These are phyloP conservation scores for Phalaenopsis equestris DNA, from an alignment of 106 monocot species.

Conservation along the genomic window DNA sequence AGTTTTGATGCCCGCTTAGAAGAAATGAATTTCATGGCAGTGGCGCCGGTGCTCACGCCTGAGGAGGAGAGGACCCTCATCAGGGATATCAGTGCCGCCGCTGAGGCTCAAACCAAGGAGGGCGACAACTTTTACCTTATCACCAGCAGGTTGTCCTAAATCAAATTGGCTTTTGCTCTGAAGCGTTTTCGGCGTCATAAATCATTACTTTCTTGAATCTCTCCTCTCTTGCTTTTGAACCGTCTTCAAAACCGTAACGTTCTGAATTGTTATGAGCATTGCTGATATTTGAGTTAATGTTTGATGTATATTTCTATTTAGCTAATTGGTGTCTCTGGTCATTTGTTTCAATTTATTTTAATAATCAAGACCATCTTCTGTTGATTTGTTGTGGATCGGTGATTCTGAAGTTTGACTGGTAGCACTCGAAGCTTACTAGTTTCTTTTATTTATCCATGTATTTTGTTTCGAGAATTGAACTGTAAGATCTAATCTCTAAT, in stretches of 20 bases:
- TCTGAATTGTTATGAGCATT: too few relatives aligned
- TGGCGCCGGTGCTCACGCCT: conserved; percentile 34
- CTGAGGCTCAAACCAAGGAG: conserved; percentile 73
- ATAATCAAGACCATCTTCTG: background rate
- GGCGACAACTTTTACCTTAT: conserved; percentile 92
- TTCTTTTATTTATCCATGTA: background rate
- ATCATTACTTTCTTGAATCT: background rate
- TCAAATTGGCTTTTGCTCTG: background rate
- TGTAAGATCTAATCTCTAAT: background rate
- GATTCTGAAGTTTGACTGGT: background rate
- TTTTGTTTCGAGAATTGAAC: background rate
- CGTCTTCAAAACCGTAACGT: background rate
- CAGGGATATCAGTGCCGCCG: conserved; percentile 68
- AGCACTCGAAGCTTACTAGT: background rate
- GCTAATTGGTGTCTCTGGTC: too few relatives aligned
- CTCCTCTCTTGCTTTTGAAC: too few relatives aligned
- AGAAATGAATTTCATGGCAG: conserved; percentile 12
- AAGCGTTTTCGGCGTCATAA: conserved; percentile 1
- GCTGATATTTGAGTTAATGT: too few relatives aligned
- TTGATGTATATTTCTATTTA: too few relatives aligned
- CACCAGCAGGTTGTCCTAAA: conserved; percentile 45
- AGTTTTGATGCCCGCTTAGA: background rate
- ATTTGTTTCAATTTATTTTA: background rate
- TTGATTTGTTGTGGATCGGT: background rate
- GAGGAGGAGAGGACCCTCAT: conserved; percentile 81